Percentiles rank a stretch among this genome's conserved stretches.
Conservation (phyloP, 805 yeast genomes). For the Torulaspora maleeae region DNA sequence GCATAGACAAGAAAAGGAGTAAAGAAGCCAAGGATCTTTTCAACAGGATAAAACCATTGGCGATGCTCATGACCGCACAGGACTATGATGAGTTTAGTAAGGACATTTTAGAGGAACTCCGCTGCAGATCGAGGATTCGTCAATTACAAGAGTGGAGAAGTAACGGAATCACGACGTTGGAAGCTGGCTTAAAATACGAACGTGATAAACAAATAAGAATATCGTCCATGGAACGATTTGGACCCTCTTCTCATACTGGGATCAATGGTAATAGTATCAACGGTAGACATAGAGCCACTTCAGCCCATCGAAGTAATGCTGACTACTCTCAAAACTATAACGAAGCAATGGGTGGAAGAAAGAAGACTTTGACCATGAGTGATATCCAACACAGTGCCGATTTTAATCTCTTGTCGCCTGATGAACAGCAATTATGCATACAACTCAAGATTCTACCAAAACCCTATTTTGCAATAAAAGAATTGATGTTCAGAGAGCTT, state of each 20-base stretch:
- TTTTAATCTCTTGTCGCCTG: constrained; percentile 74
- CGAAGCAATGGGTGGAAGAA: constrained; percentile 36
- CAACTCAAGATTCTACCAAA: constrained; percentile 83
- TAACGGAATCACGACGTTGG: constrained; percentile 80
- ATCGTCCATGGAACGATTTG: constrained; percentile 55
- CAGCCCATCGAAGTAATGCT: constrained; percentile 27
- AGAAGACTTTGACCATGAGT: constrained; percentile 45
- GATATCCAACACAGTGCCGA: constrained; percentile 79
- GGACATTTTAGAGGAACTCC: constrained; percentile 72
- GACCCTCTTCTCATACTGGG: constrained; percentile 26
- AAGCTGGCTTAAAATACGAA: constrained; percentile 80
- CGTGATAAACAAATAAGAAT: constrained; percentile 74
- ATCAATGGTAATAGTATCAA: constrained; percentile 21
- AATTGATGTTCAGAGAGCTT: constrained; percentile 80
- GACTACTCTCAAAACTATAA: constrained; percentile 28
- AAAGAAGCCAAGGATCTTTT: constrained; percentile 86
- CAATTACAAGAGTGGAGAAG: constrained; percentile 92
- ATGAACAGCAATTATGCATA: constrained; percentile 81
- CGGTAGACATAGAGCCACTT: constrained; percentile 29
- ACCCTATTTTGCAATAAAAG: constrained; percentile 90
- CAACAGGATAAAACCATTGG: constrained; percentile 72
- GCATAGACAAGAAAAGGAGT: constrained; percentile 75
- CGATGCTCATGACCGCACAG: constrained; percentile 69
- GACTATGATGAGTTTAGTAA: constrained; percentile 75
- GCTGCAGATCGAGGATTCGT: constrained; percentile 72